Conservation (phyloP, 2,329 filamentous ascomycete genomes). For the Helotiales sp. region DNA sequence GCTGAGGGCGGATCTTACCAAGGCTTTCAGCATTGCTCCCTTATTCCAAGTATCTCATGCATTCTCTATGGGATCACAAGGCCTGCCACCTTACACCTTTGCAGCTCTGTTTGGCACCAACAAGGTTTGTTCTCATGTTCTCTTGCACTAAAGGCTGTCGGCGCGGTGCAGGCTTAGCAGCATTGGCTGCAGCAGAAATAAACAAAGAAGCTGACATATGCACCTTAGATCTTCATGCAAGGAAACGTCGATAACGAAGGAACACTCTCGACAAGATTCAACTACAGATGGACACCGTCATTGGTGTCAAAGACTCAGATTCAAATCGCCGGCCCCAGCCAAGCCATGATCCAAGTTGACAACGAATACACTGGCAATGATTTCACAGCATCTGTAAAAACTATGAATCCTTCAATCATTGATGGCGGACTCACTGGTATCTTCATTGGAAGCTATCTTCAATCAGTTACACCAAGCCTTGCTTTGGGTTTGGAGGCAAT, state of each 20-base stretch:
- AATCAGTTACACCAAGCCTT: constrained; percentile 84
- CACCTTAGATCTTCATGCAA: constrained; percentile 82
- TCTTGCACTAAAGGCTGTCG: background rate
- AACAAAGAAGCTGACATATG: constrained; percentile 21
- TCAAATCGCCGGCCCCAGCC: constrained; percentile 75
- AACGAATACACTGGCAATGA: constrained; percentile 93
- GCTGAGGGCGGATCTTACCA: constrained; percentile 92
- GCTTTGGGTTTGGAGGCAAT: constrained; percentile 89
- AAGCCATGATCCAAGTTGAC: constrained; percentile 90
- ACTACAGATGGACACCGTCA: constrained; percentile 82
- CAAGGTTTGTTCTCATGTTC: constrained; percentile 61
- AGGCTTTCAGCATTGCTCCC: constrained; percentile 90
- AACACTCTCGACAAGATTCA: constrained; percentile 82
- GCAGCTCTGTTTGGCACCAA: constrained; percentile 90
- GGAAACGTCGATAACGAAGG: constrained; percentile 94
- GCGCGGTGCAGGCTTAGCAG: background rate
- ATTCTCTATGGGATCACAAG: constrained; percentile 88
- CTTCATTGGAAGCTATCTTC: constrained; percentile 92
- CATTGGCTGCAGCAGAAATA: background rate
- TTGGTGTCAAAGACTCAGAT: constrained; percentile 86
- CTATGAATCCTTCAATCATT: constrained; percentile 90
- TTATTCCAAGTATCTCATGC: constrained; percentile 98
- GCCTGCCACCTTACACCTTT: constrained; percentile 92
- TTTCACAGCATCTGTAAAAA: constrained; percentile 91
- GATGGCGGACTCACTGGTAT: constrained; percentile 94